These are phyloP conservation scores for Metarhizium anisopliae DNA, from an alignment of 2,329 filamentous ascomycete species.

Conservation along the genomic window DNA sequence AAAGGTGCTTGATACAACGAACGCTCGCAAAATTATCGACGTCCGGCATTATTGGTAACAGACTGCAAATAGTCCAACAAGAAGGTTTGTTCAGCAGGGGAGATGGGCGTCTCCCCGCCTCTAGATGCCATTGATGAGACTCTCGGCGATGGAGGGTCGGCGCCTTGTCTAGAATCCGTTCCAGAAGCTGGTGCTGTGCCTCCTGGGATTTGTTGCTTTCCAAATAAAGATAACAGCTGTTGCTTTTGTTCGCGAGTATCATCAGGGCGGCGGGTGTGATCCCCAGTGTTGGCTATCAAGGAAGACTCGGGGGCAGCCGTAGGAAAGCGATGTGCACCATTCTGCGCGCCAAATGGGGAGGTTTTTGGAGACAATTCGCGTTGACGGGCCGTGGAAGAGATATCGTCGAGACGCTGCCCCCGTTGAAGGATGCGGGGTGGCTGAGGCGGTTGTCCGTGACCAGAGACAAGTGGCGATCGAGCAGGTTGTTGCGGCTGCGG, in stretches of 20 bases:
- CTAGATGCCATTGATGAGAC: conserved; percentile 36
- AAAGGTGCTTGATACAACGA: background rate
- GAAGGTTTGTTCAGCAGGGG: conserved; percentile 66
- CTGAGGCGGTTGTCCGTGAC: conserved; percentile 8
- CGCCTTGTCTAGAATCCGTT: background rate
- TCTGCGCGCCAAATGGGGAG: conserved; percentile 14
- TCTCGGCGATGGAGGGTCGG: conserved; percentile 22
- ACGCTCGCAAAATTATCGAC: conserved; percentile 13
- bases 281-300: background rate
- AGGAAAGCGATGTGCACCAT: conserved; percentile 7
- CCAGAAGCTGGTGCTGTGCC: background rate
- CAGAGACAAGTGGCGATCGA: background rate
- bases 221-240: conserved; percentile 53
- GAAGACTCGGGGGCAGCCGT: background rate
- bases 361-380: conserved; percentile 13
- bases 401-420: conserved; percentile 20
- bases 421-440: conserved; percentile 27
- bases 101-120: conserved; percentile 42
- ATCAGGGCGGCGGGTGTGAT: conserved; percentile 12
- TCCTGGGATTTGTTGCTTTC: conserved; percentile 25
- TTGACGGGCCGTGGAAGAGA: background rate
- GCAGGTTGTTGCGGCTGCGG: background rate
- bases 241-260: conserved; percentile 24
- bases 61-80: conserved; percentile 65
- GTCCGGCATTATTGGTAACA: conserved; percentile 31